Evolutionary conservation across 2,329 filamentous ascomycete genomes (phyloP).

Genomic region (Onygenales sp.): DNA sequence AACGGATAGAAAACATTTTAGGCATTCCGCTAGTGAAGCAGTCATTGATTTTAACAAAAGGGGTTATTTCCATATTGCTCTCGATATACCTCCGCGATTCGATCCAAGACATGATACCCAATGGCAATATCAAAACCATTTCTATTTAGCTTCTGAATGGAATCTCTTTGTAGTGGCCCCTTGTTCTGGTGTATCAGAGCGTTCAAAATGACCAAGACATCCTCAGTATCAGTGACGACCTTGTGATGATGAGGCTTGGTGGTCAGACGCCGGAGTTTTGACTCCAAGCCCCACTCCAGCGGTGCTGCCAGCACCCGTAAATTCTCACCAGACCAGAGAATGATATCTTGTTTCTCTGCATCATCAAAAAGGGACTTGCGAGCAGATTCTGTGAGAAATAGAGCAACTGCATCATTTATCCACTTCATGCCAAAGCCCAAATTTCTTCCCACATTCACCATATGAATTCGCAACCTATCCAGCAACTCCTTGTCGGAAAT

Average conservation of each 20-base stretch:
- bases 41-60: background rate
- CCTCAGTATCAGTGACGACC: conserved; percentile 4
- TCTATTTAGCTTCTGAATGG: conserved; percentile 4
- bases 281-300: conserved; percentile 8
- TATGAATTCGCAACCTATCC: background rate
- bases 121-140: conserved; percentile 8
- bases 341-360: conserved; percentile 7
- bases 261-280: conserved; percentile 6
- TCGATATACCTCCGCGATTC: conserved; percentile 4
- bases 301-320: conserved; percentile 5
- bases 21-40: background rate
- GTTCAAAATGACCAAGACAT: conserved; percentile 7
- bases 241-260: conserved; percentile 2
- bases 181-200: conserved; percentile 3
- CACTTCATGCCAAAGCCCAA: conserved; percentile 3
- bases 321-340: conserved; percentile 5
- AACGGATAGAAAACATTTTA: too few species aligned
- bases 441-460: background rate
- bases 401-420: conserved; percentile 6
- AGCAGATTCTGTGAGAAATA: conserved; percentile 3
- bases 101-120: conserved; percentile 1
- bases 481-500: background rate
- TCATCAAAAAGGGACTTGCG: conserved; percentile 1
- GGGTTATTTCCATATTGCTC: conserved; percentile 1
- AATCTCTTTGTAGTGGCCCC: conserved; percentile 4